These are phyloP conservation scores for Clavulina sp. DNA, from an alignment of 768 basidiomycete species.

Conservation along the genomic window DNA sequence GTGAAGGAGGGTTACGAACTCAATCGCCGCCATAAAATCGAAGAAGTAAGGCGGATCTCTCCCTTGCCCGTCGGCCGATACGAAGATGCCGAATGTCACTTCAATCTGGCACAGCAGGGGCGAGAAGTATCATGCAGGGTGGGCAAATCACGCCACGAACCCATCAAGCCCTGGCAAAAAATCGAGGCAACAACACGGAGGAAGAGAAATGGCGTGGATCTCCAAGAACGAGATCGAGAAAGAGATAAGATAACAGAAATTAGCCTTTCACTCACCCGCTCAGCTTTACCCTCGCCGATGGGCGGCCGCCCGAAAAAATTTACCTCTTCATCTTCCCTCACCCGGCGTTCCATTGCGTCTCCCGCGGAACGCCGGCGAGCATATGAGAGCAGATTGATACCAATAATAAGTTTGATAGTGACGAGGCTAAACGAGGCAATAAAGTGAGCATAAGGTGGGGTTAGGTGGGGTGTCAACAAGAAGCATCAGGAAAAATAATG, in stretches of 20 bases:
- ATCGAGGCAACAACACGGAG: neutral
- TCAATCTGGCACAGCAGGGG: no score
- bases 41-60: no score
- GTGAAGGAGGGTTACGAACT: no score
- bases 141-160: neutral
- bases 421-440: slow-evolving; percentile 36
- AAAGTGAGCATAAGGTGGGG: neutral
- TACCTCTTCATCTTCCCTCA: slow-evolving; percentile 52
- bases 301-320: slow-evolving; percentile 85
- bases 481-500: no score
- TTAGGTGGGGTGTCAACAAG: no score
- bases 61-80: no score
- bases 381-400: slow-evolving; percentile 71
- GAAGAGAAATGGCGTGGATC: no score
- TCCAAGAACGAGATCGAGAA: neutral
- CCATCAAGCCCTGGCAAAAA: neutral
- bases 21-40: no score
- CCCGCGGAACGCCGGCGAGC: slow-evolving; percentile 55
- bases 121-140: no score
- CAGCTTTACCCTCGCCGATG: slow-evolving; percentile 78
- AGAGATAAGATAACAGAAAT: neutral
- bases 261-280: slow-evolving; percentile 36
- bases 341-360: slow-evolving; percentile 45
- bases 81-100: no score
- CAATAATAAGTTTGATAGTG: slow-evolving; percentile 82